Evolutionary conservation across 2,329 filamentous ascomycete species (phyloP).

Genomic region (Colletotrichum sidae): DNA sequence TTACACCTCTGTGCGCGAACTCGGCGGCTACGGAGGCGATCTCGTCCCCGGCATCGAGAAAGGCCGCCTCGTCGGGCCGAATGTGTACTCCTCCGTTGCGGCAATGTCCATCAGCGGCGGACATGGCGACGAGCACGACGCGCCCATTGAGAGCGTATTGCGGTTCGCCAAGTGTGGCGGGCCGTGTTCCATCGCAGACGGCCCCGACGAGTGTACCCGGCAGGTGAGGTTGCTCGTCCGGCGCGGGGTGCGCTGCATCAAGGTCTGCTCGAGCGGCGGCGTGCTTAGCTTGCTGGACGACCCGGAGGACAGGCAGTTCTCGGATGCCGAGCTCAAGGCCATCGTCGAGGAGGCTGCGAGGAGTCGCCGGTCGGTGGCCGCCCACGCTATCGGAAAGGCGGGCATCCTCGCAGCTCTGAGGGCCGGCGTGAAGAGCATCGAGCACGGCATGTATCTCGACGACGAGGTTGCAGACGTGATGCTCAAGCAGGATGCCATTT

Average conservation of each 20-base stretch:
- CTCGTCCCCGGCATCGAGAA: conserved; percentile 55
- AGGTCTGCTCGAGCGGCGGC: conserved; percentile 57
- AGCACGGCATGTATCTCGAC: conserved; percentile 61
- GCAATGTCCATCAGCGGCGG: conserved; percentile 60
- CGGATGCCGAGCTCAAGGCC: conserved; percentile 53
- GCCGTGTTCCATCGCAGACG: conserved; percentile 54
- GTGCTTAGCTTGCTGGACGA: conserved; percentile 56
- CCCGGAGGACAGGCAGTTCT: conserved; percentile 57
- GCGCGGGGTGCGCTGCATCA: conserved; percentile 60
- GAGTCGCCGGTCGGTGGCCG: conserved; percentile 53
- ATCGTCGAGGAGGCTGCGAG: conserved; percentile 57
- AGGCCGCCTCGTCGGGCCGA: conserved; percentile 58
- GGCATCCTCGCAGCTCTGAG: conserved; percentile 58
- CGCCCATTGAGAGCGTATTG: conserved; percentile 49
- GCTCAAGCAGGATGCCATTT: conserved; percentile 56
- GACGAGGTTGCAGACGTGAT: conserved; percentile 57
- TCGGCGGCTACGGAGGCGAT: conserved; percentile 59
- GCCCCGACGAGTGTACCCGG: conserved; percentile 56
- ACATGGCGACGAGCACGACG: conserved; percentile 58
- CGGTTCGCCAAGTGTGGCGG: conserved; percentile 46
- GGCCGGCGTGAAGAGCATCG: conserved; percentile 58
- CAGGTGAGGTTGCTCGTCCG: conserved; percentile 57
- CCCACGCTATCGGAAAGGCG: conserved; percentile 58
- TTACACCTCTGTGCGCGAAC: conserved; percentile 63
- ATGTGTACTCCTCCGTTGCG: conserved; percentile 59